Base-by-base conservation (phyloP, 2,329 filamentous ascomycete genomes). In the Xylariaceae sp. region DNA sequence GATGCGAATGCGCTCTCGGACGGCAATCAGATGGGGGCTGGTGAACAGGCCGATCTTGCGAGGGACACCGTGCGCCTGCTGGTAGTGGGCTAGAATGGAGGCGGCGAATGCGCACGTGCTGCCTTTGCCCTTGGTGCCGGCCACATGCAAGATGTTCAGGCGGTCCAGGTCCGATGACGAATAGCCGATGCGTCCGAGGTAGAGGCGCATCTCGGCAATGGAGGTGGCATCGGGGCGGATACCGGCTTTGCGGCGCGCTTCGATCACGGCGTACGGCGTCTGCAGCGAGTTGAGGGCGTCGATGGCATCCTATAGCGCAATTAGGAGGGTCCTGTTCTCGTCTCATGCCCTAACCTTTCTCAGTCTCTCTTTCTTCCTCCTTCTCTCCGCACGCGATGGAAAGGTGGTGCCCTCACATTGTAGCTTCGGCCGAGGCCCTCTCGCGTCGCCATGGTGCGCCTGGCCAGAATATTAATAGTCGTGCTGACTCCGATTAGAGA, bases 231-330 rank as follows among this genome's bases (percentile, higher is more conserved):
- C 89, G 68, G 89, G 85, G 34, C 80, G 82, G 63, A 86, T 78
- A 17, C 90, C 89, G 15, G 88, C 88, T 72, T 89, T 89, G 57
- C 86, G 82, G 55, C 94, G 86, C 54, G 88, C 86, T 71, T 96
- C 86, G 15, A 97, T 83, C 55, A 91, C 82, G 53, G 88, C 84
- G 71, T 88, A 93, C 55, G 96, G 95, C 48, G 89, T 91, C 74
- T 99, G 94, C 54, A 97, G 85, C 50, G 90, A 88, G 74, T 97
- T 97, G 70, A 97, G 83, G 45, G 89, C 85, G 66, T 86, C 80
- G 64, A 97, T 86, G 52, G 93, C 94, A 73, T 94, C 91, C 91
- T 96, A 65, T 11, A 10, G 42, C 42, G 23, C 39, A 37, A 55
- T 62, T 39, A 18, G 53, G 30, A 35, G 10, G 15, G 58, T 62